Base-by-base conservation (phyloP, 768 basidiomycete genomes). In the Pholiota molesta region DNA sequence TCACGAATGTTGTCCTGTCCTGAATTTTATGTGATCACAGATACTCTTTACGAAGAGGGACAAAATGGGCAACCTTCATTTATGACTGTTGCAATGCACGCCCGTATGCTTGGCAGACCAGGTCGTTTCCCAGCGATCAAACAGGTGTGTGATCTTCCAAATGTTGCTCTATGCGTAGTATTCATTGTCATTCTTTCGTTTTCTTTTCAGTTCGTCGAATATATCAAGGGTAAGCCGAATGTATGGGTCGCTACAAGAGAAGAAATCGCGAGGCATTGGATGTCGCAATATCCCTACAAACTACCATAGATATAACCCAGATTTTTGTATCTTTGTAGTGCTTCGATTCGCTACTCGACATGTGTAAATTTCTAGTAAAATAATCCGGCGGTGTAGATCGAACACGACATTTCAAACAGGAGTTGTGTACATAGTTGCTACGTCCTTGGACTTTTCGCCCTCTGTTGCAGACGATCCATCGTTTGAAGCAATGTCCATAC, bases 171-270 rank as follows among this genome's bases (percentile, higher is more conserved):
- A 17, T 3, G 29, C n/a, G 10, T 33, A 28, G n/a, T 35, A 37
- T 37, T 37, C 11, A 16, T 37, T 1, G 11, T 14, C 35, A n/a
- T n/a, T 39, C 40, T 21, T 5, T 53, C 11, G 26, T 39, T 19
- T 52, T 29, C 1, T 33, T 14, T 21, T 35, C 28, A 65, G 65
- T 60, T 65, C 21, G 65, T 65, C 0, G 65, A 65, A 39, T 62
- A 62, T 35, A 62, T 65, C 17, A 13, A 54, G 29, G 23, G 7
- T 10, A 62, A 62, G 37, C 44, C 61, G 2, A 55, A 60, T 28
- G 65, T 65, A 19, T 65, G 65, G 65, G 61, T 65, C 14, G 65
- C 61, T 13, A 65, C 65, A 19, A 59, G 65, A 52, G 65, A 65
- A 21, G 39, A 65, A 21, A 65, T 65, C 17, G 65, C 65, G 9